Evolutionary conservation across 257 asterid species (phyloP).

Genomic region (Plantago ovata): DNA sequence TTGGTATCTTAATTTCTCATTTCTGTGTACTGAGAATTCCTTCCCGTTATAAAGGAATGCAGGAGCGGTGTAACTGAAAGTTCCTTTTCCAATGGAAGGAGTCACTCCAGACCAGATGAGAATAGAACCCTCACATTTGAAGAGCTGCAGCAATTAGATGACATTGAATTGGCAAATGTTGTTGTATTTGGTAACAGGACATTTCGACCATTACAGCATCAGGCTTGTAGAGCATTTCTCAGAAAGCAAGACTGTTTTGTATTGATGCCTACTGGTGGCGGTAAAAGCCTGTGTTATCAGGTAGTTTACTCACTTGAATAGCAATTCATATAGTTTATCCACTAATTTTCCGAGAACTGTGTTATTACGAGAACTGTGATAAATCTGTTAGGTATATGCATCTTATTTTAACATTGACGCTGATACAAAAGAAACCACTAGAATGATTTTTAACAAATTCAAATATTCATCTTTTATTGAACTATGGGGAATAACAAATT

Average conservation of each 20-base stretch:
- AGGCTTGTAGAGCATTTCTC: slow-evolving; percentile 67
- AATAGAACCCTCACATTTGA: slow-evolving; percentile 50
- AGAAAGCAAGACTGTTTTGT: slow-evolving; percentile 76
- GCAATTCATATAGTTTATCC: slow-evolving; percentile 1
- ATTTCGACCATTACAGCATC: slow-evolving; percentile 85
- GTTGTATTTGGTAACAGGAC: slow-evolving; percentile 81
- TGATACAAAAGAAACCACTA: too few species aligned
- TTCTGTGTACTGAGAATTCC: slow-evolving; percentile 23
- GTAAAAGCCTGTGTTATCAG: slow-evolving; percentile 99
- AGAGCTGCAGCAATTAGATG: slow-evolving; percentile 75
- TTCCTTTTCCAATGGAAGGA: slow-evolving; percentile 35
- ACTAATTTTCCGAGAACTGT: too few species aligned
- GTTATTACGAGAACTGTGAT: slow-evolving; percentile 17
- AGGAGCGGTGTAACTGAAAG: slow-evolving; percentile 35
- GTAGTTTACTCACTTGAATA: slow-evolving; percentile 35
- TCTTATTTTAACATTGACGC: slow-evolving; percentile 1
- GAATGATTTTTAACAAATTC: slow-evolving; percentile 5
- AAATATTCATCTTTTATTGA: neutral
- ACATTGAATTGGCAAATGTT: slow-evolving; percentile 81
- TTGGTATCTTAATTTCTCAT: slow-evolving; percentile 8
- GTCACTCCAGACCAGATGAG: slow-evolving; percentile 22
- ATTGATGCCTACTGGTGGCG: slow-evolving; percentile 99
- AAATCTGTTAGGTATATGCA: slow-evolving; percentile 1
- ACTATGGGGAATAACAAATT: too few species aligned
- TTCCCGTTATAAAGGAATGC: slow-evolving; percentile 43